Evolutionary conservation across 2,329 filamentous ascomycete species (phyloP).

Genomic region (Penicillium vulpinum): DNA sequence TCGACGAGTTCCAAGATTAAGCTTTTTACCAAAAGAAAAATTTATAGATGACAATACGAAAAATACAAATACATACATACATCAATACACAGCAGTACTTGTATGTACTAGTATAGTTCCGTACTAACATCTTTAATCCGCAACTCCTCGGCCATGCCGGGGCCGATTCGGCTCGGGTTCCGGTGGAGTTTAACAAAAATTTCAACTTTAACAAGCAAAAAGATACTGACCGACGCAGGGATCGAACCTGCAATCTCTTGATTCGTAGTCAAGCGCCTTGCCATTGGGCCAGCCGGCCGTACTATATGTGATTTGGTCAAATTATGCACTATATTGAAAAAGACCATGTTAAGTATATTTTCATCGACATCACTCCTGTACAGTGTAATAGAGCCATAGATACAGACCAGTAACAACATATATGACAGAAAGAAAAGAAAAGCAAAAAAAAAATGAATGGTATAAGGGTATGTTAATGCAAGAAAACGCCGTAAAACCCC

Average conservation of each 20-base stretch:
- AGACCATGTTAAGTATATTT: fast-evolving
- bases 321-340: background rate
- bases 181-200: slow-evolving; percentile 5
- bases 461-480: background rate
- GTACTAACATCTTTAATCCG: background rate
- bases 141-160: background rate
- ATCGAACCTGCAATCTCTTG: slow-evolving; percentile 54
- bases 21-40: too few species aligned
- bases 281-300: slow-evolving; percentile 48
- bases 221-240: slow-evolving; percentile 37
- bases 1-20: too few species aligned
- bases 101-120: too few species aligned
- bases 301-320: fast-evolving
- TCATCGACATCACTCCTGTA: background rate
- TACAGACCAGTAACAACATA: background rate
- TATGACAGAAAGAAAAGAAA: background rate
- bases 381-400: background rate
- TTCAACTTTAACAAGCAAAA: background rate
- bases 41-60: too few species aligned
- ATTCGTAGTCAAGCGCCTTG: slow-evolving; percentile 56
- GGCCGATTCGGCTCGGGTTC: background rate
- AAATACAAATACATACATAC: too few species aligned
- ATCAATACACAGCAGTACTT: too few species aligned
- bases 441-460: background rate
- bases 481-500: background rate